Evolutionary conservation across 441 rosid genomes (phyloP).

Genomic region (Aquilaria agallochum): DNA sequence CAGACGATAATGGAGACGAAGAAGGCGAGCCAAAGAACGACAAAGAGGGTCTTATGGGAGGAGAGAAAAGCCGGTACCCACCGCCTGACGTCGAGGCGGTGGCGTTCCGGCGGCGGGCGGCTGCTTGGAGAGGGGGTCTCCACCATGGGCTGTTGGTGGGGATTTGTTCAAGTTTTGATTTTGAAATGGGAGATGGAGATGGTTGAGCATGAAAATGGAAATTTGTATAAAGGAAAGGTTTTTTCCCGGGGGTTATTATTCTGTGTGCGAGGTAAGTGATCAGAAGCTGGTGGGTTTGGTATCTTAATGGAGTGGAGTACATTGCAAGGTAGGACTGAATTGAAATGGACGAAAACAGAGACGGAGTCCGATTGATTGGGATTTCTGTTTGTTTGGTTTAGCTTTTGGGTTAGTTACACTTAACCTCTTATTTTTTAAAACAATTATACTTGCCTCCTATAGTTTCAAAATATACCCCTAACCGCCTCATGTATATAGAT

Average conservation of each 20-base stretch:
- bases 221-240: neutral
- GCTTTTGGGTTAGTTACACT: no score
- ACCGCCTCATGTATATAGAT: no score
- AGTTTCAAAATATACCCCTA: no score
- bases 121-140: slow-evolving; percentile 36
- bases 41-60: slow-evolving; percentile 73
- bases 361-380: no score
- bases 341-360: neutral
- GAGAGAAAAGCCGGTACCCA: slow-evolving; percentile 53
- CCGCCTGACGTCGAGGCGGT: slow-evolving; percentile 52
- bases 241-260: neutral
- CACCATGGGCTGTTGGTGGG: slow-evolving; percentile 32
- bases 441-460: no score
- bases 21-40: slow-evolving; percentile 75
- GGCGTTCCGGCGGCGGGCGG: slow-evolving; percentile 42
- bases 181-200: neutral
- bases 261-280: slow-evolving; percentile 25
- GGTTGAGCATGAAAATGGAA: slow-evolving; percentile 6
- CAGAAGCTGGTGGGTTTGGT: slow-evolving; percentile 15
- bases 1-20: slow-evolving; percentile 75
- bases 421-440: no score
- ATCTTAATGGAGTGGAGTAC: neutral
- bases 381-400: no score
- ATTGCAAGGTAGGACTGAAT: slow-evolving; percentile 6
- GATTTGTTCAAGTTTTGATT: slow-evolving; percentile 4